Conservation (phyloP, 2,329 filamentous ascomycete species). For the Pleurostoma richardsiae region DNA sequence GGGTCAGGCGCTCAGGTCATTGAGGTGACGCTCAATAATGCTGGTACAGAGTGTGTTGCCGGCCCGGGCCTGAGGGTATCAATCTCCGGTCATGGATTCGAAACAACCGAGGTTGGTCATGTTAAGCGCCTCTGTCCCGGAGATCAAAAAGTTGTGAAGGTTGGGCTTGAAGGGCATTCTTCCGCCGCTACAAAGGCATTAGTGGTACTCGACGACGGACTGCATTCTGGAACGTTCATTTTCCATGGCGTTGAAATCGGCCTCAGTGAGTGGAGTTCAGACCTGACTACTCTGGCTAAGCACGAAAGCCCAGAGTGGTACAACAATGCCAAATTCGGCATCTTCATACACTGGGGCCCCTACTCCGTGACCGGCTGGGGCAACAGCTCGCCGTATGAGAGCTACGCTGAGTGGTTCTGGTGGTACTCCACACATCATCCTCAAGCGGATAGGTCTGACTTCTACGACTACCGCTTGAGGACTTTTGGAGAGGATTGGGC, state of each 20-base stretch:
- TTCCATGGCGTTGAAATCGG: conserved; percentile 22
- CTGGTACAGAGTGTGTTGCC: conserved; percentile 26
- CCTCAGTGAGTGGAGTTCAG: conserved; percentile 26
- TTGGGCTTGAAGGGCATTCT: conserved; percentile 21
- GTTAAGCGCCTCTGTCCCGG: conserved; percentile 35
- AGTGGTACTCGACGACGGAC: conserved; percentile 12
- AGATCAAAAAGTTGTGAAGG: conserved; percentile 31
- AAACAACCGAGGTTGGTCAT: conserved; percentile 30
- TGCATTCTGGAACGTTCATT: conserved; percentile 7
- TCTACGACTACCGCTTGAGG: conserved; percentile 43
- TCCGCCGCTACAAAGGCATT: conserved; percentile 17
- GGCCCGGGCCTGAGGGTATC: conserved; percentile 22
- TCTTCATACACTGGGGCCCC: conserved; percentile 10
- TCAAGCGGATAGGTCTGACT: conserved; percentile 32
- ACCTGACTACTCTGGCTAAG: conserved; percentile 24
- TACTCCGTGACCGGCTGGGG: conserved; percentile 9
- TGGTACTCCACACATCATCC: conserved; percentile 39
- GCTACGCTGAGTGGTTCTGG: conserved; percentile 29
- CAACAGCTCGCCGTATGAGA: conserved; percentile 8
- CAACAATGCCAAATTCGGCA: conserved; percentile 9
- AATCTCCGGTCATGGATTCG: conserved; percentile 30
- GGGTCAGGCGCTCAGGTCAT: conserved; percentile 29
- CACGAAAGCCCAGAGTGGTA: conserved; percentile 19
- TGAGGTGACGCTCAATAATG: conserved; percentile 32
- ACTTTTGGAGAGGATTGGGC: conserved; percentile 44